Evolutionary conservation across 352 stramenopile genomes (phyloP), one percentile per base, ranked within the genome.

Genomic region (Phytopythium delawarense): DNA sequence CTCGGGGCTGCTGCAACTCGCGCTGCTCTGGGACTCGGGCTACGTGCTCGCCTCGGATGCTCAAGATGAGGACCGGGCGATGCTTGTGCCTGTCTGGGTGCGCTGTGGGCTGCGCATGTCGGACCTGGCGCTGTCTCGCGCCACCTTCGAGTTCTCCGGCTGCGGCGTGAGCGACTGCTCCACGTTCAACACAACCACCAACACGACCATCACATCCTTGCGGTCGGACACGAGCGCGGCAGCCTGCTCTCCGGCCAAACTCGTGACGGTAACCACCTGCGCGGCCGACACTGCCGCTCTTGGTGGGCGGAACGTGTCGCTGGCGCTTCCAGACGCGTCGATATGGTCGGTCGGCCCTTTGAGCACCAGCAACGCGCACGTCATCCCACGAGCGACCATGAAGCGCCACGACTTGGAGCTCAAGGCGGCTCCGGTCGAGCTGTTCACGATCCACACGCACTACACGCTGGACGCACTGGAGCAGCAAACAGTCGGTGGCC

Each of bases 1-100:
- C 23, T 67, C 72, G 20, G 30, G 42, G 18, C 52, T 75, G 18
- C 57, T 76, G 20, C 72, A 74, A 50, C 72, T 65, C 49, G 72
- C 72, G 12, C 48, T 79, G 50, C 56, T 79, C 28, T 59, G 53
- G 53, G 53, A 59, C 13, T 28, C 53, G 6, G 53, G 53, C 20
- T 60, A 57, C 3, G 70, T 67, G 28, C 45, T 64, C 23, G 48
- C 55, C 20, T 34, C 46, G 21, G 62, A 63, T 40, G 42, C 55
- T 1, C 5, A n/a, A 7, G 48, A 54, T 21, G 39, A 64, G 42
- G 63, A 34, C 13, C 58, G 59, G 18, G 39, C 45, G 34, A 51
- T 50, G 25, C 50, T 69, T n/a, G 67, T 70, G 6, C 64, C 66
- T 7, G 60, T 77, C 3, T 64, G 61, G 34, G 66, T 76, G 15